Evolutionary conservation across 257 asterid species (phyloP), one percentile per base, ranked within the genome.

Genomic region (Ocimum tenuiflorum): DNA sequence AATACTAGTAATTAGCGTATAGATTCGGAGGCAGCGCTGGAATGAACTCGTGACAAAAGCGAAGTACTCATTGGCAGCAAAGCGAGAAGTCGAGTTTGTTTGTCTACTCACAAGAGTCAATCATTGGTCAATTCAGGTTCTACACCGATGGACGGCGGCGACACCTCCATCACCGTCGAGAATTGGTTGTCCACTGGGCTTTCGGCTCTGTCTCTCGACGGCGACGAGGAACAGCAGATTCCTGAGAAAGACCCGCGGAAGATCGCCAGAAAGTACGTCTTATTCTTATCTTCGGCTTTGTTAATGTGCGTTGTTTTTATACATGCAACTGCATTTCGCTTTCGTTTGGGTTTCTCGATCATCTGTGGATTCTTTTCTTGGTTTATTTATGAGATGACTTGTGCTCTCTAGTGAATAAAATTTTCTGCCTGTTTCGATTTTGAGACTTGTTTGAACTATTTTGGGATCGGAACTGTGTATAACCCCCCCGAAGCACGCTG

Each of bases 211-310:
- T 69, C 86, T 33, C 33, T 82, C 67, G 50, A 27, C 27, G 87
- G 61, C 20, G 84, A 83, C 36, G 72, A 71, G 4, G 82, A 72
- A 18, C 65, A 47, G 18, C 75, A 59, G 58, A 7, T 51, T 23
- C 61, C 55, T 39, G 74, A 42, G 71, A 91, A 91, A 46, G 96
- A 92, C 75, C 97, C 99, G 18, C 72, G 88, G 56, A 79, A n/a
- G 60, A 82, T 80, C 8, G 95, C 99, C 1, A 79, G 97, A 68
- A 82, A 82, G 97, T 87, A 77, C 55, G 65, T 72, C 42, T 39
- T 0, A 5, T 23, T 69, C 14, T 47, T 12, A 47, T 13, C 20
- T 51, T 36, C 15, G 10, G 27, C 54, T 67, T 62, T 59, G 51
- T 46, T 9, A 4, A 2, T 11, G n/a, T 56, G 10, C n/a, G 3